phyloP scores from a whole-genome alignment of 129 eudicot species.

The Silybum marianum region DNA sequence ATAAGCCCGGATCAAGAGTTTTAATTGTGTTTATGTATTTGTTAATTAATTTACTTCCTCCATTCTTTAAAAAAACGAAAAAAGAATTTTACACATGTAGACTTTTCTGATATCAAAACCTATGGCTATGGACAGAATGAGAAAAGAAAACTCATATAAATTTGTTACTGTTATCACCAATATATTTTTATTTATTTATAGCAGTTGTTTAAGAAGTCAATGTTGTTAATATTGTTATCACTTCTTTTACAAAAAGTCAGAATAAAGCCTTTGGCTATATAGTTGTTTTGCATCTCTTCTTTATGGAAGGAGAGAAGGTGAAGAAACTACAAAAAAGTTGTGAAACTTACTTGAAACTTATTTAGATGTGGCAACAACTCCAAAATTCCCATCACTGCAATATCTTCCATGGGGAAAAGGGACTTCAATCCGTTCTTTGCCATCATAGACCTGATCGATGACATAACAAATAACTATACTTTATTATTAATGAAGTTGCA shows the following conservation, averaged over 20 bases:
- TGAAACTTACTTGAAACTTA: conserved; percentile 54
- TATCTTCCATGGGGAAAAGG: conserved; percentile 90
- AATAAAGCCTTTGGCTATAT: not conserved
- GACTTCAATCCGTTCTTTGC: conserved; percentile 69
- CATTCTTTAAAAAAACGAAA: not conserved
- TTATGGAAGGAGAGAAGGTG: not conserved
- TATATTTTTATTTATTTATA: not conserved
- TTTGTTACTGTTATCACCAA: conserved; percentile 12
- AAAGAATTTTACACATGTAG: not conserved
- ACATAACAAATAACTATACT: not conserved
- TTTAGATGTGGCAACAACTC: conserved; percentile 85
- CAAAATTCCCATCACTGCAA: conserved; percentile 95
- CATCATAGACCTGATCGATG: conserved; percentile 59
- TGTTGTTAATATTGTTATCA: not conserved
- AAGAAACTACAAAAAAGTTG: not conserved
- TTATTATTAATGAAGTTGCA: not conserved
- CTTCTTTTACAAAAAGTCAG: not conserved
- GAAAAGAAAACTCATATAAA: not conserved
- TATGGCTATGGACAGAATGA: not conserved
- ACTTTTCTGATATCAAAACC: not conserved
- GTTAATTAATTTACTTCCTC: not conserved
- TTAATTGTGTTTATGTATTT: not conserved
- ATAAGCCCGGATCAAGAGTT: not conserved
- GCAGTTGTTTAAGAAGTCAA: not conserved
- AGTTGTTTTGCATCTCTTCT: not conserved